These are phyloP conservation scores for Cantharellus anzutake DNA, from an alignment of 768 basidiomycete species.

Conservation along the genomic window DNA sequence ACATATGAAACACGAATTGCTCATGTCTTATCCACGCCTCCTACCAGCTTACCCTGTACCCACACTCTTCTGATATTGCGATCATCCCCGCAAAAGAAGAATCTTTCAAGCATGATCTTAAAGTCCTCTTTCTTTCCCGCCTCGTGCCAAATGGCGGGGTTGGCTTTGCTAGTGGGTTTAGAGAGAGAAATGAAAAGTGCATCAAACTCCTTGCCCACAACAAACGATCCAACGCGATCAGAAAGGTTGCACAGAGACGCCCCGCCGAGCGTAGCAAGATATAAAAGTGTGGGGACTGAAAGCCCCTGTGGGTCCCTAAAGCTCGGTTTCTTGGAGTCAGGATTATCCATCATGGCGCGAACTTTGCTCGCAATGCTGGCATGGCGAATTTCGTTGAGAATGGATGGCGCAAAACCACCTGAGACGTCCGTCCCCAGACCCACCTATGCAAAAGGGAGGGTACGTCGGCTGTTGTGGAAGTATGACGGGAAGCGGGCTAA, in stretches of 20 bases:
- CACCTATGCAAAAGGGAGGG: slow-evolving; percentile 31
- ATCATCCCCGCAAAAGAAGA: slow-evolving; percentile 75
- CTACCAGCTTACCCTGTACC: slow-evolving; percentile 64
- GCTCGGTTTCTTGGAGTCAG: not conserved
- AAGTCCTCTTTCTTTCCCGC: slow-evolving; percentile 14
- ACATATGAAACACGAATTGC: not conserved
- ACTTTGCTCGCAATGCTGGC: slow-evolving; percentile 70
- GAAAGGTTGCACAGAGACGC: slow-evolving; percentile 63
- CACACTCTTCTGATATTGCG: slow-evolving; percentile 67
- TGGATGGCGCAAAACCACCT: slow-evolving; percentile 70
- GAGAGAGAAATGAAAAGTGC: slow-evolving; percentile 55
- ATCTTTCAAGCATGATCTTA: slow-evolving; percentile 52
- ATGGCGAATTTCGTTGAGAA: slow-evolving; percentile 55
- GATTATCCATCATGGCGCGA: slow-evolving; percentile 17
- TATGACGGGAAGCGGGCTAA: slow-evolving; percentile 14
- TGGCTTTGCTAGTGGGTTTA: slow-evolving; percentile 24
- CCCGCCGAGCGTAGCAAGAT: slow-evolving; percentile 85
- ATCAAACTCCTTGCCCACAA: slow-evolving; percentile 73
- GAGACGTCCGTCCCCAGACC: slow-evolving; percentile 90
- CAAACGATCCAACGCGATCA: slow-evolving; percentile 54
- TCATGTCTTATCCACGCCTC: slow-evolving; percentile 25
- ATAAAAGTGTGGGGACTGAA: slow-evolving; percentile 53
- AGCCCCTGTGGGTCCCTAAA: slow-evolving; percentile 28
- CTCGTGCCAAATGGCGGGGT: slow-evolving; percentile 37
- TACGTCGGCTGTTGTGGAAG: not conserved